Conservation (phyloP, 805 yeast genomes). For the Candida peoriensis region DNA sequence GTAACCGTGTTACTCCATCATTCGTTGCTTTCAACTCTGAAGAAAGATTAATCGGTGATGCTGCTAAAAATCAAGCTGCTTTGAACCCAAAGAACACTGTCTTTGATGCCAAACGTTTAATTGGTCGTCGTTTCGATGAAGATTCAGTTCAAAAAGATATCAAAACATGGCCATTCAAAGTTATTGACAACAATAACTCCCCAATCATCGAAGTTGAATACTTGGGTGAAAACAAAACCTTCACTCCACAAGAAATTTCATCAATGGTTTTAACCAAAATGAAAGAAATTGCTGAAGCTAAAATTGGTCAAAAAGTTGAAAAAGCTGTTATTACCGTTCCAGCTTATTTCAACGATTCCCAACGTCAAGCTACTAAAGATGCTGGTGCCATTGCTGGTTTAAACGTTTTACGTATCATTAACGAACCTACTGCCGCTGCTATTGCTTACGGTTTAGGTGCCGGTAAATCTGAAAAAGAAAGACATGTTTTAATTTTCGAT, state of each 20-base stretch:
- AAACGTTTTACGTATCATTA: slow-evolving; percentile 71
- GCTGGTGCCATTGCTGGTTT: slow-evolving; percentile 79
- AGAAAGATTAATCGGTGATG: slow-evolving; percentile 78
- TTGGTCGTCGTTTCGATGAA: slow-evolving; percentile 74
- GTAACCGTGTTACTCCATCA: slow-evolving; percentile 82
- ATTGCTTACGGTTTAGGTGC: slow-evolving; percentile 98
- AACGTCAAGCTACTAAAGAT: slow-evolving; percentile 79
- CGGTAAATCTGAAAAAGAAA: slow-evolving; percentile 74
- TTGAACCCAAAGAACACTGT: slow-evolving; percentile 73
- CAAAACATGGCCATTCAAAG: slow-evolving; percentile 86
- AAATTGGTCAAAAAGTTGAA: slow-evolving; percentile 65
- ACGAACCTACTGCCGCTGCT: slow-evolving; percentile 95
- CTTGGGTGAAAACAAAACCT: slow-evolving; percentile 63
- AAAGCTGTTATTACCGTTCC: slow-evolving; percentile 77
- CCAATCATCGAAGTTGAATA: slow-evolving; percentile 68
- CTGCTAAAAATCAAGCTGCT: slow-evolving; percentile 82
- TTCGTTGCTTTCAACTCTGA: slow-evolving; percentile 76
- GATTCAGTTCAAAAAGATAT: slow-evolving; percentile 80
- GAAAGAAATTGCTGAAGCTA: slow-evolving; percentile 78
- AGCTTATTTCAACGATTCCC: slow-evolving; percentile 77
- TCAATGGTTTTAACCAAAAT: slow-evolving; percentile 76
- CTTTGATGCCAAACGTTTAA: slow-evolving; percentile 79
- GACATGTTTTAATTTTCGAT: slow-evolving; percentile 60
- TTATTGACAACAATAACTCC: slow-evolving; percentile 57
- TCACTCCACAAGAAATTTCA: slow-evolving; percentile 72